Evolutionary conservation across 345 rosid genomes (phyloP).

Genomic region (Brassica rapa): DNA sequence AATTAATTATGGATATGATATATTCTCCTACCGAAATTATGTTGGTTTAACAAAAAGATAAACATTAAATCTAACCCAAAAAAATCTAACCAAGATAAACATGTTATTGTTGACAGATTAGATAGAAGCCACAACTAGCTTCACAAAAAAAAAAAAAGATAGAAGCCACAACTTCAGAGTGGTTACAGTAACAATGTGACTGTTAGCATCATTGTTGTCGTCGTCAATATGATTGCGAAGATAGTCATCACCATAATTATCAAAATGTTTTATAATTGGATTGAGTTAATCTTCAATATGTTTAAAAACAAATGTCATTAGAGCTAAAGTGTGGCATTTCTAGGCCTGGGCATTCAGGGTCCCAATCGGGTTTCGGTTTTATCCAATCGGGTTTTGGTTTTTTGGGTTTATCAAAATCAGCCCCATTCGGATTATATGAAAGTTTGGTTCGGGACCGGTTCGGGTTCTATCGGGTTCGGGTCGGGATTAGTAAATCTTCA

Average conservation of each 20-base stretch:
- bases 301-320: background rate
- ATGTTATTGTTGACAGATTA: conserved; percentile 2
- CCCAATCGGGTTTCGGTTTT: too few species aligned
- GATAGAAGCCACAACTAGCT: conserved; percentile 10
- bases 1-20: background rate
- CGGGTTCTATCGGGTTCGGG: too few species aligned
- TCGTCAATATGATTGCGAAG: conserved; percentile 22
- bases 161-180: conserved; percentile 19
- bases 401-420: too few species aligned
- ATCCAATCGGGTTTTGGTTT: too few species aligned
- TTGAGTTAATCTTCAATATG: background rate
- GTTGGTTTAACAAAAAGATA: background rate
- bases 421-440: too few species aligned
- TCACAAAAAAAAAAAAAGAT: background rate
- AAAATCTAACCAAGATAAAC: background rate
- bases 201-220: conserved; percentile 2
- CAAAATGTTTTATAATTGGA: conserved; percentile 9
- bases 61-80: background rate
- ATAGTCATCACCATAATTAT: conserved; percentile 21
- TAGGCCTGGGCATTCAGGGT: too few species aligned
- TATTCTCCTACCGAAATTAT: background rate
- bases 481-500: too few species aligned
- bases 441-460: too few species aligned
- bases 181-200: background rate
- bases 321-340: conserved; percentile 18